Percentiles rank a stretch among this genome's conserved stretches.
phyloP scores from a whole-genome alignment of 306 rosid species.

The Acacia acuminata region DNA sequence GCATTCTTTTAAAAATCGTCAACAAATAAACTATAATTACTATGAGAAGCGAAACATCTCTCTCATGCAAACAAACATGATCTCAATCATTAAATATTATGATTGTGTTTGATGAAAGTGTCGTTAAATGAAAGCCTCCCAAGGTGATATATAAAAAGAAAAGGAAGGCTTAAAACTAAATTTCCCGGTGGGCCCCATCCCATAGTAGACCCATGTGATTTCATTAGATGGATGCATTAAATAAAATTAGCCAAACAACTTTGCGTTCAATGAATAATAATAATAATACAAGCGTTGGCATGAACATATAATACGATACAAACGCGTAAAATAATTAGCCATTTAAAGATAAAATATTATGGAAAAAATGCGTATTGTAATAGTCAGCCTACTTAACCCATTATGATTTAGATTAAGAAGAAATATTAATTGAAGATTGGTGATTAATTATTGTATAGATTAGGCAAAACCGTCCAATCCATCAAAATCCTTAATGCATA shows the following conservation, averaged over 20 bases:
- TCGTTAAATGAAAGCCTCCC: slow-evolving; percentile 61
- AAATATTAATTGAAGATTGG: not conserved
- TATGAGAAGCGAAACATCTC: slow-evolving; percentile 51
- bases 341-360: slow-evolving; percentile 13
- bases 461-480: slow-evolving; percentile 45
- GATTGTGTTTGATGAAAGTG: slow-evolving; percentile 44
- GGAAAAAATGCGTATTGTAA: slow-evolving; percentile 25
- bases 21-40: slow-evolving; percentile 34
- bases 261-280: slow-evolving; percentile 44
- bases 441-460: slow-evolving; percentile 11
- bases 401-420: slow-evolving; percentile 44
- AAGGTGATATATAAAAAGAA: slow-evolving; percentile 42
- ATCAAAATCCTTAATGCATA: not conserved
- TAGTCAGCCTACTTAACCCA: slow-evolving; percentile 39
- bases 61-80: slow-evolving; percentile 70
- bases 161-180: slow-evolving; percentile 46
- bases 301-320: slow-evolving; percentile 42
- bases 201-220: slow-evolving; percentile 76
- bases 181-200: slow-evolving; percentile 41
- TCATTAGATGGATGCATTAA: slow-evolving; percentile 39
- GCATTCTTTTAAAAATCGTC: slow-evolving; percentile 27
- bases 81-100: slow-evolving; percentile 54
- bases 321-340: slow-evolving; percentile 36
- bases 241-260: slow-evolving; percentile 38
- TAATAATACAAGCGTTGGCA: slow-evolving; percentile 46